Base-by-base conservation (phyloP, 164 flowering plant species). In the Malania oleifera region DNA sequence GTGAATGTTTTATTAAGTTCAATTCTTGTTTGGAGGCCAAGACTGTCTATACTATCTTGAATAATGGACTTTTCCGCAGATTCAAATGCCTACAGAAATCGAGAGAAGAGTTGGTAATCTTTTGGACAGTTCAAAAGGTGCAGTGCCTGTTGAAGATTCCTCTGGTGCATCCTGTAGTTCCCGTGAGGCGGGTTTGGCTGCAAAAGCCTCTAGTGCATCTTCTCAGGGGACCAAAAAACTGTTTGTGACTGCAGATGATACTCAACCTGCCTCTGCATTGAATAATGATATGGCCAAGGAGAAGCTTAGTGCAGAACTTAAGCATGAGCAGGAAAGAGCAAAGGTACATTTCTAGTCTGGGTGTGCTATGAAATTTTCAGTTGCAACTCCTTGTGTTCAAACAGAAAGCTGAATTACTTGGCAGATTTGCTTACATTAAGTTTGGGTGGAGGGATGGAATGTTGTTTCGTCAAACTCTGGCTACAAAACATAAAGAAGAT, bases 1-100 rank as follows among this genome's bases (percentile, higher is more conserved):
- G 61, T n/a, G 29, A 35, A 28, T 56, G 35, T 22, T 38, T 12
- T 12, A 18, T 9, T 26, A 23, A 24, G 53, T 8, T 2, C n/a
- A 50, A 8, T 50, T 7, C 28, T 2, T 24, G 0, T 13, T 17
- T 50, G 34, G 15, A 43, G 22, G 18, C 53, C 38, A 39, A 23
- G 14, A 26, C 23, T 7, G 11, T 23, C 60, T 8, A 14, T 18
- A 11, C 10, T 37, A 25, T 40, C 18, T 45, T 34, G 5, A n/a
- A n/a, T n/a, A n/a, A n/a, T n/a, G n/a, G n/a, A 54, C 22, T 34
- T 18, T 40, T 26, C 23, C 75, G 60, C 84, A 93, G 99, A 90
- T 93, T 64, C 71, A 23, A 40, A 86, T 93, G 97, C 80, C 99
- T 13, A 67, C 77, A 22, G 99, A 93, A 64, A 81, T 63, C 17